These are phyloP conservation scores for Pichia rugopelliculosa DNA, from an alignment of 805 yeast genomes.

Conservation along the genomic window DNA sequence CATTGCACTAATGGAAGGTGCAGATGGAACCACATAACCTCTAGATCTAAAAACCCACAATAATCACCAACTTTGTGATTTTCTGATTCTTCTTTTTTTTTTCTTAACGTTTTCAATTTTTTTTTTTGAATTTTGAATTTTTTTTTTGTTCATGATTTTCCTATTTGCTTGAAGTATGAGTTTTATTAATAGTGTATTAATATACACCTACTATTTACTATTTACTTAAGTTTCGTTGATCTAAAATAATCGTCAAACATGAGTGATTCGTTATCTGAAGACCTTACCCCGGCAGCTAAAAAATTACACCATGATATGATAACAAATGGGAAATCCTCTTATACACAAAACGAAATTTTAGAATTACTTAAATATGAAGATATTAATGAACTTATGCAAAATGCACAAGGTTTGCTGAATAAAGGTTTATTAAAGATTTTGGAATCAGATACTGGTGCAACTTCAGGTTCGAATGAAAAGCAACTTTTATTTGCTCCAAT, in stretches of 20 bases:
- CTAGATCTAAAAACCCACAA: too few relatives aligned
- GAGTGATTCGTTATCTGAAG: conserved; percentile 8
- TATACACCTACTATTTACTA: too few relatives aligned
- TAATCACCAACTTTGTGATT: not conserved
- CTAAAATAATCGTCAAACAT: not conserved
- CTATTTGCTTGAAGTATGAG: too few relatives aligned
- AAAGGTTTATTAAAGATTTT: conserved; percentile 56
- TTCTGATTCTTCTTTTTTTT: not conserved
- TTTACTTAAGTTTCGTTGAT: too few relatives aligned
- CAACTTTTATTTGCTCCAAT: conserved; percentile 72
- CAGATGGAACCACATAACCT: not conserved
- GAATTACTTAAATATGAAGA: conserved; percentile 37
- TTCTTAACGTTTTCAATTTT: not conserved
- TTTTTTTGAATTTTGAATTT: not conserved
- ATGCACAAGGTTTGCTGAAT: conserved; percentile 40
- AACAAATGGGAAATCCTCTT: conserved; percentile 40
- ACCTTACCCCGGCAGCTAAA: conserved; percentile 35
- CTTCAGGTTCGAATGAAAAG: conserved; percentile 8
- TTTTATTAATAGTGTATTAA: too few relatives aligned
- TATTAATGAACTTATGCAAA: conserved; percentile 33
- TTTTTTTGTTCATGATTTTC: not conserved
- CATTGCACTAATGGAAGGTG: not conserved
- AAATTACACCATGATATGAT: conserved; percentile 61
- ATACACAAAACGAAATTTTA: conserved; percentile 63
- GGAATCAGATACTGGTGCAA: conserved; percentile 42